Evolutionary conservation across 2,329 filamentous ascomycete genomes (phyloP).

Genomic region (Lasiodiplodia theobromae): DNA sequence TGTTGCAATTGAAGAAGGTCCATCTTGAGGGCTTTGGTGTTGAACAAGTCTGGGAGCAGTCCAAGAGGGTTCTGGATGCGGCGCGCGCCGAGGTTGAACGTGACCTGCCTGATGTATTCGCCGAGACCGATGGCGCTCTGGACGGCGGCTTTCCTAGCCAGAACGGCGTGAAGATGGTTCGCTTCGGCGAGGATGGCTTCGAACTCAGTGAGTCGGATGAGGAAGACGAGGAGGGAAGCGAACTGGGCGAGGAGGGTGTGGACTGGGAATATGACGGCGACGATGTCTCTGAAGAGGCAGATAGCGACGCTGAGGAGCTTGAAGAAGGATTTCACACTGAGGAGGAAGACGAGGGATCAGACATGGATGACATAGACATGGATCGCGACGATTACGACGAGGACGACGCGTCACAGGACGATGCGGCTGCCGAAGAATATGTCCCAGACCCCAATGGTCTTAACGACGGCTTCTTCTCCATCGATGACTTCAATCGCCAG

Average conservation of each 20-base stretch:
- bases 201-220: slow-evolving; percentile 46
- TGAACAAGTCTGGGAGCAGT: slow-evolving; percentile 93
- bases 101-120: slow-evolving; percentile 49
- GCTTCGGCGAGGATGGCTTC: slow-evolving; percentile 51
- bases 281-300: slow-evolving; percentile 44
- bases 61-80: slow-evolving; percentile 79
- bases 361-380: slow-evolving; percentile 42
- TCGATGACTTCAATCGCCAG: slow-evolving; percentile 96
- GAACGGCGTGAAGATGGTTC: slow-evolving; percentile 44
- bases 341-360: slow-evolving; percentile 41
- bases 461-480: slow-evolving; percentile 97
- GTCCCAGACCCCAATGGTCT: slow-evolving; percentile 80
- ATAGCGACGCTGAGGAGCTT: slow-evolving; percentile 41
- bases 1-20: slow-evolving; percentile 80
- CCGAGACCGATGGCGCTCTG: slow-evolving; percentile 46
- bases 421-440: slow-evolving; percentile 62
- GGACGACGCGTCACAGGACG: slow-evolving; percentile 52
- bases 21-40: slow-evolving; percentile 88
- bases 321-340: slow-evolving; percentile 37
- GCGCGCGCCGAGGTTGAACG: slow-evolving; percentile 62
- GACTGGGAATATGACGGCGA: slow-evolving; percentile 40
- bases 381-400: slow-evolving; percentile 44
- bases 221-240: slow-evolving; percentile 37
- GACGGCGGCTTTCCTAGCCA: not conserved
- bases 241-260: slow-evolving; percentile 35